Evolutionary conservation across 768 basidiomycete genomes (phyloP).

Genomic region (Kwoniella sp.): DNA sequence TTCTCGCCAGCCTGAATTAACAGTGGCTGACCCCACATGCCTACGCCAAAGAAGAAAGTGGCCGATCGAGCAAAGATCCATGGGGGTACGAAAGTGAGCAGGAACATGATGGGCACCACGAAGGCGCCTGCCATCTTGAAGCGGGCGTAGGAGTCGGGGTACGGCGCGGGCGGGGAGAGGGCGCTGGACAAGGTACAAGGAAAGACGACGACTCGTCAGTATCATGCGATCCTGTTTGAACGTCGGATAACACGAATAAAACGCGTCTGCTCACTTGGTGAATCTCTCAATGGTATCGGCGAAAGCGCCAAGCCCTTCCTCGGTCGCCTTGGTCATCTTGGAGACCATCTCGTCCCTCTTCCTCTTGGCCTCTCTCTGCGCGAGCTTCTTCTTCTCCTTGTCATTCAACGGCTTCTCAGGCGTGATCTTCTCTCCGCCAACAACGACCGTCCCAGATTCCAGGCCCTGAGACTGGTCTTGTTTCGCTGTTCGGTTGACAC

Average conservation of each 20-base stretch:
- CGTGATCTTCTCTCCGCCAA: slow-evolving; percentile 35
- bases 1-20: slow-evolving; percentile 43
- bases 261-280: slow-evolving; percentile 57
- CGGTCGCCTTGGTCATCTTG: slow-evolving; percentile 54
- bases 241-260: no score
- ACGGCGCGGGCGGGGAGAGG: slow-evolving; percentile 53
- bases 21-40: slow-evolving; percentile 57
- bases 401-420: slow-evolving; percentile 39
- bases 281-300: slow-evolving; percentile 56
- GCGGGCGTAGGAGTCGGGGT: slow-evolving; percentile 55
- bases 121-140: slow-evolving; percentile 56
- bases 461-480: slow-evolving; percentile 31
- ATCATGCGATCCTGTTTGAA: slow-evolving; percentile 4
- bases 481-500: slow-evolving; percentile 5
- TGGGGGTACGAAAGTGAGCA: slow-evolving; percentile 54
- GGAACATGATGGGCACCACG: slow-evolving; percentile 52
- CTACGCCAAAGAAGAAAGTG: slow-evolving; percentile 56
- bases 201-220: no score
- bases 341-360: slow-evolving; percentile 56
- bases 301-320: slow-evolving; percentile 55
- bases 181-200: slow-evolving; percentile 35
- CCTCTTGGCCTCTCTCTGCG: slow-evolving; percentile 52
- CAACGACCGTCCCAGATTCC: slow-evolving; percentile 41
- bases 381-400: slow-evolving; percentile 50
- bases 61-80: slow-evolving; percentile 53